Evolutionary conservation across 345 rosid genomes (phyloP).

Genomic region (Carallia brachiata): DNA sequence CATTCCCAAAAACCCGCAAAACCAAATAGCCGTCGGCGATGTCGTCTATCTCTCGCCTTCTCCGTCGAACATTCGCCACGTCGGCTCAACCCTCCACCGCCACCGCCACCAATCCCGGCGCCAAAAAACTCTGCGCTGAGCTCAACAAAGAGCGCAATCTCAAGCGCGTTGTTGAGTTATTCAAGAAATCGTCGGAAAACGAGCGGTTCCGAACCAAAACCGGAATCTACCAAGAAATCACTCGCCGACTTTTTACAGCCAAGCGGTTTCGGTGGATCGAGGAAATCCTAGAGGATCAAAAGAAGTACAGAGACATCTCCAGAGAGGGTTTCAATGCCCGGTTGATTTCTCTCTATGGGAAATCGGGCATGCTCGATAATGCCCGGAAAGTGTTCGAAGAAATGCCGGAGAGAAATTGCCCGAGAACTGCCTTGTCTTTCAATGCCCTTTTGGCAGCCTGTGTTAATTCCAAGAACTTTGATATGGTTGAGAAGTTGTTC

Average conservation of each 20-base stretch:
- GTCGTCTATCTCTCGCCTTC: too few species aligned
- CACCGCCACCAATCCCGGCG: neutral
- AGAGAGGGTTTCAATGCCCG: constrained; percentile 67
- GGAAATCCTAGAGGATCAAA: constrained; percentile 69
- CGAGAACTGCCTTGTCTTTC: constrained; percentile 55
- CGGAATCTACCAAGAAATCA: constrained; percentile 41
- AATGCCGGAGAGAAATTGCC: constrained; percentile 56
- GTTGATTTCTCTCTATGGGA: constrained; percentile 47
- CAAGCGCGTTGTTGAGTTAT: constrained; percentile 53
- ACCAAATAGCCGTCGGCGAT: too few species aligned
- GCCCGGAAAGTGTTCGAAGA: constrained; percentile 74
- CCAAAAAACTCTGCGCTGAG: constrained; percentile 22
- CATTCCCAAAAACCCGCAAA: too few species aligned
- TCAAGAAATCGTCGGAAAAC: constrained; percentile 46
- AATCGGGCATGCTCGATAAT: constrained; percentile 54
- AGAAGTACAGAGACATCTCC: constrained; percentile 51
- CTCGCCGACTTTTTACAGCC: constrained; percentile 64
- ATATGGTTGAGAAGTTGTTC: constrained; percentile 43
- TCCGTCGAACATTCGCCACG: too few species aligned
- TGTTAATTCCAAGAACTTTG: constrained; percentile 48
- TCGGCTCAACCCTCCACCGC: neutral
- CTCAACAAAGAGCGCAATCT: constrained; percentile 57
- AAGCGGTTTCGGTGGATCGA: constrained; percentile 43
- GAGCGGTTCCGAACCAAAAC: constrained; percentile 52
- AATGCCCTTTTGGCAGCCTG: constrained; percentile 61